phyloP scores from a whole-genome alignment of 805 yeast genomes.

The Saccharomyces paradoxus region DNA sequence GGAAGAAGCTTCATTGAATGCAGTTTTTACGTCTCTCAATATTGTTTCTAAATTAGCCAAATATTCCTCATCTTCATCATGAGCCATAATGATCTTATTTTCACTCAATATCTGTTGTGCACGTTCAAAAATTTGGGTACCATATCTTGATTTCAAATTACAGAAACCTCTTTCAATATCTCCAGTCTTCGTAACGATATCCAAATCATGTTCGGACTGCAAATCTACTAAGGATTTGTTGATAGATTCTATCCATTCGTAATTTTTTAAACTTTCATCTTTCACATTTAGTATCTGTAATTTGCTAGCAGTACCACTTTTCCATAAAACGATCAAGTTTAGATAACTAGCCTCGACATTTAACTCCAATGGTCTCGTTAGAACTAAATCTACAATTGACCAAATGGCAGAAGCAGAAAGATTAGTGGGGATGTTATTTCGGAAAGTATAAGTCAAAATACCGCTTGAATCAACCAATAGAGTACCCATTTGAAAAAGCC shows the following conservation, averaged over 20 bases:
- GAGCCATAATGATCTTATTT: slow-evolving; percentile 19
- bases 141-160: slow-evolving; percentile 41
- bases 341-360: slow-evolving; percentile 17
- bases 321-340: slow-evolving; percentile 46
- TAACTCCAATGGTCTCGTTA: slow-evolving; percentile 19
- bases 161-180: slow-evolving; percentile 36
- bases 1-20: slow-evolving; percentile 51
- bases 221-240: slow-evolving; percentile 27
- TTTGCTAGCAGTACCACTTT: slow-evolving; percentile 49
- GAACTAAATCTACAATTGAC: slow-evolving; percentile 26
- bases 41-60: slow-evolving; percentile 66
- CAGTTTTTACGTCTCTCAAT: slow-evolving; percentile 61
- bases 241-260: slow-evolving; percentile 23
- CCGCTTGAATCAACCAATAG: slow-evolving; percentile 15
- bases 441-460: slow-evolving; percentile 6
- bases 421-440: slow-evolving; percentile 16
- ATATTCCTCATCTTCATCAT: slow-evolving; percentile 38
- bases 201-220: slow-evolving; percentile 35
- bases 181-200: slow-evolving; percentile 41
- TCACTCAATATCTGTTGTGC: slow-evolving; percentile 33
- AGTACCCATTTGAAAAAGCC: slow-evolving; percentile 36
- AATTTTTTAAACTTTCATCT: slow-evolving; percentile 17
- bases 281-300: slow-evolving; percentile 32
- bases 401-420: slow-evolving; percentile 26
- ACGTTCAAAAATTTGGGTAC: slow-evolving; percentile 42